These are phyloP conservation scores for Tylopilus vinaceipallidus DNA, from an alignment of 768 basidiomycete genomes.

Conservation along the genomic window DNA sequence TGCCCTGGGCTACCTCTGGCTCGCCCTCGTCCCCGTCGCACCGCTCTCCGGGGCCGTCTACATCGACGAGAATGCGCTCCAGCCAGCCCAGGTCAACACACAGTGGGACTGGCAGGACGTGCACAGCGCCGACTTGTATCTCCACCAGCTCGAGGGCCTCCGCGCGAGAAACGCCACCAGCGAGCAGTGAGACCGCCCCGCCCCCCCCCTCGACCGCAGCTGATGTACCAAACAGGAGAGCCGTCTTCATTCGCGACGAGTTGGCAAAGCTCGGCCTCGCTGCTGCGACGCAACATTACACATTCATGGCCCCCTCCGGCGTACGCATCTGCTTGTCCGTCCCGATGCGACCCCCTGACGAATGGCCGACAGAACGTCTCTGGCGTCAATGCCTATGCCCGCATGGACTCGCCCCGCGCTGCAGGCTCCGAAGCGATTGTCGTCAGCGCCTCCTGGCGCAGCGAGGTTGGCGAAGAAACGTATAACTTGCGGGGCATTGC, in stretches of 20 bases:
- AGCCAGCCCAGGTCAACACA: conserved; percentile 92
- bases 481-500: conserved; percentile 86
- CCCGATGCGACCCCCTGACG: neutral
- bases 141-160: conserved; percentile 64
- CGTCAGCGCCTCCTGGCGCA: conserved; percentile 88
- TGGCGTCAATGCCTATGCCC: conserved; percentile 82
- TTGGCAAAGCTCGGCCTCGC: conserved; percentile 76
- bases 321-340: conserved; percentile 34
- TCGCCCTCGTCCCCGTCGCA: conserved; percentile 70
- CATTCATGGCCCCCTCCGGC: conserved; percentile 47
- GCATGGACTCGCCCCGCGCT: conserved; percentile 81
- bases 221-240: conserved; percentile 48
- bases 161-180: conserved; percentile 63
- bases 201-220: neutral
- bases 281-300: conserved; percentile 67
- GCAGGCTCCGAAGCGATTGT: conserved; percentile 93
- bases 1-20: conserved; percentile 74
- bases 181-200: conserved; percentile 57
- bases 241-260: conserved; percentile 55
- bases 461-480: conserved; percentile 52
- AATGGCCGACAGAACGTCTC: conserved; percentile 41
- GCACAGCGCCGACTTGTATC: conserved; percentile 77
- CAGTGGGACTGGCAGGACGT: conserved; percentile 94
- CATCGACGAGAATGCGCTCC: conserved; percentile 94
- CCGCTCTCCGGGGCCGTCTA: conserved; percentile 67